Percentiles rank a stretch among this genome's conserved stretches.
These are phyloP conservation scores for Bonia amplexicaulis DNA, from an alignment of 176 grass and related monocot species.

Conservation along the genomic window DNA sequence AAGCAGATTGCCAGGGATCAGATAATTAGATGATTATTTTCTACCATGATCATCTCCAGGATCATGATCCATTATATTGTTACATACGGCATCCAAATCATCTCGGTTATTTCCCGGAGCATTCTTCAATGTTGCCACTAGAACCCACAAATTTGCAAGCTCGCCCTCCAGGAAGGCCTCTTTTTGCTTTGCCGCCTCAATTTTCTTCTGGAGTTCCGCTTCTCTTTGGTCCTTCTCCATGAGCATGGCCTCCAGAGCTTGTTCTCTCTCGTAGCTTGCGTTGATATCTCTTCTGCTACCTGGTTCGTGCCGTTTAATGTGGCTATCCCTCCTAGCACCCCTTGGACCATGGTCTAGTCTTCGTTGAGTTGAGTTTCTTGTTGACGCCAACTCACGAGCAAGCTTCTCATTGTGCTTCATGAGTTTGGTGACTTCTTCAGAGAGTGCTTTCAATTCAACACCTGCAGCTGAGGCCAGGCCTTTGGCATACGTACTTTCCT, in stretches of 20 bases:
- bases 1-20: background rate
- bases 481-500: conserved; percentile 69
- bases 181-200: conserved; percentile 66
- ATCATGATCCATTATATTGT: conserved; percentile 17
- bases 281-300: conserved; percentile 37
- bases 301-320: conserved; percentile 47
- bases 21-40: background rate
- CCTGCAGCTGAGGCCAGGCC: conserved; percentile 58
- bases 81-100: conserved; percentile 31
- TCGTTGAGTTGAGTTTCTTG: conserved; percentile 51
- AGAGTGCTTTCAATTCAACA: conserved; percentile 67
- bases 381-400: conserved; percentile 44
- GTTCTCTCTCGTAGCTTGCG: conserved; percentile 46
- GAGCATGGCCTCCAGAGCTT: conserved; percentile 44
- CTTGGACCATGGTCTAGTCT: conserved; percentile 47
- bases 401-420: conserved; percentile 81
- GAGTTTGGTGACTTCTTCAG: conserved; percentile 78
- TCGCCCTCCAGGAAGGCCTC: conserved; percentile 70
- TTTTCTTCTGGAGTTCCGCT: conserved; percentile 52
- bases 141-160: conserved; percentile 70
- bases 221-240: conserved; percentile 62
- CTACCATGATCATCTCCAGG: background rate
- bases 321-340: conserved; percentile 36
- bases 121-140: conserved; percentile 66
- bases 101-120: conserved; percentile 33